A percentile compares a stretch with the other conserved stretches of the same genome.
Conservation (phyloP, 1,139 yeast genomes). For the Yamadazyma friedrichii region DNA sequence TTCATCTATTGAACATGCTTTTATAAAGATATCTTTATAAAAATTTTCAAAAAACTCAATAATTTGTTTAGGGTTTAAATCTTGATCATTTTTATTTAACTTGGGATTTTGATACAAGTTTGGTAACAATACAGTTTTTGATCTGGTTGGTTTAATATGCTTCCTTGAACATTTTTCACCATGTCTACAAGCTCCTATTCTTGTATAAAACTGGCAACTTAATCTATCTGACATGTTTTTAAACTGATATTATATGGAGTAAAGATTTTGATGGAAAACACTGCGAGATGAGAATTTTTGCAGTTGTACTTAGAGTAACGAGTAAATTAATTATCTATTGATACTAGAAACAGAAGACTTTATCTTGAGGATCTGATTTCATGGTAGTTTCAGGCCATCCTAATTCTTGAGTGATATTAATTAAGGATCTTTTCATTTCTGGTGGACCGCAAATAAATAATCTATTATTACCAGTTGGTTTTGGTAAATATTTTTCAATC, state of each 20-base stretch:
- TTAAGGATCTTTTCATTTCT: conserved; percentile 56
- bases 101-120: conserved; percentile 72
- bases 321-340: background rate
- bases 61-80: conserved; percentile 38
- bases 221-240: conserved; percentile 16
- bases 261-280: background rate
- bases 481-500: conserved; percentile 52
- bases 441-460: conserved; percentile 78
- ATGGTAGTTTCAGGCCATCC: conserved; percentile 56
- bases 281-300: background rate
- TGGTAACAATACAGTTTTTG: conserved; percentile 65
- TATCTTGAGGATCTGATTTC: conserved; percentile 55
- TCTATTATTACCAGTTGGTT: conserved; percentile 45
- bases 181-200: conserved; percentile 92
- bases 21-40: conserved; percentile 71
- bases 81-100: conserved; percentile 32
- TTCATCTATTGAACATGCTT: conserved; percentile 64
- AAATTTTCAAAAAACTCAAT: conserved; percentile 60
- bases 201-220: conserved; percentile 60
- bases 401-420: conserved; percentile 49
- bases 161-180: conserved; percentile 84
- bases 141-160: conserved; percentile 69
- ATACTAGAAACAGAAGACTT: conserved; percentile 64
- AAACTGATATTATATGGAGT: background rate
- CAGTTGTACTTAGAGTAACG: background rate